phyloP scores from a whole-genome alignment of 1,139 yeast genomes.

The Nakaseomyces sp. region DNA sequence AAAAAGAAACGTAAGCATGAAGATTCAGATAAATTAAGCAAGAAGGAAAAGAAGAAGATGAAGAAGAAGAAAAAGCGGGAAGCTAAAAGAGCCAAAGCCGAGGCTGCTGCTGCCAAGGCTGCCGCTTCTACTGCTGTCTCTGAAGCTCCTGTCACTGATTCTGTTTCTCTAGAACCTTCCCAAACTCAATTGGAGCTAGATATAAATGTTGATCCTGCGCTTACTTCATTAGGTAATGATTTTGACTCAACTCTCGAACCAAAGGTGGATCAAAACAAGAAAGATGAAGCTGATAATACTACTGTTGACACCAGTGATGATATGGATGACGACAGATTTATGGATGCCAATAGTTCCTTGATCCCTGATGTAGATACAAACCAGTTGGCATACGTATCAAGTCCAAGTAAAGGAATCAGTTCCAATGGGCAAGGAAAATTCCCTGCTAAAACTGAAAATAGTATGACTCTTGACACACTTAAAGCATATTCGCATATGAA shows the following conservation, averaged over 20 bases:
- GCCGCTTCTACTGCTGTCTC: background rate
- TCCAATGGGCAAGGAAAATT: background rate
- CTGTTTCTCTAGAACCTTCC: no score
- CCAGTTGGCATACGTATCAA: background rate
- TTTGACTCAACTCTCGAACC: background rate
- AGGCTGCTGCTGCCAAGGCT: background rate
- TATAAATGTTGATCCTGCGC: background rate
- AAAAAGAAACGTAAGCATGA: conserved; percentile 1
- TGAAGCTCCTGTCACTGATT: background rate
- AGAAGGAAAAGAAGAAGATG: background rate
- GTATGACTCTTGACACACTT: background rate
- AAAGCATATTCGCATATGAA: background rate
- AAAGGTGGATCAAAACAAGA: background rate
- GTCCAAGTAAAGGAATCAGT: background rate
- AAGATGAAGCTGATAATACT: background rate
- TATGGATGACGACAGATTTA: background rate
- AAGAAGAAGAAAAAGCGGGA: conserved; percentile 4
- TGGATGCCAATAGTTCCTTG: background rate
- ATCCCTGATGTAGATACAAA: background rate
- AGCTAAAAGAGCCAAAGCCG: background rate
- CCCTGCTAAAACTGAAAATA: background rate
- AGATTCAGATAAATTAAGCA: background rate
- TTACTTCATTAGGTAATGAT: background rate
- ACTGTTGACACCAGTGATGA: background rate
- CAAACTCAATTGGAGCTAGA: background rate